Base-by-base conservation (phyloP, 257 asterid species). In the Nyctanthes arbortristis region DNA sequence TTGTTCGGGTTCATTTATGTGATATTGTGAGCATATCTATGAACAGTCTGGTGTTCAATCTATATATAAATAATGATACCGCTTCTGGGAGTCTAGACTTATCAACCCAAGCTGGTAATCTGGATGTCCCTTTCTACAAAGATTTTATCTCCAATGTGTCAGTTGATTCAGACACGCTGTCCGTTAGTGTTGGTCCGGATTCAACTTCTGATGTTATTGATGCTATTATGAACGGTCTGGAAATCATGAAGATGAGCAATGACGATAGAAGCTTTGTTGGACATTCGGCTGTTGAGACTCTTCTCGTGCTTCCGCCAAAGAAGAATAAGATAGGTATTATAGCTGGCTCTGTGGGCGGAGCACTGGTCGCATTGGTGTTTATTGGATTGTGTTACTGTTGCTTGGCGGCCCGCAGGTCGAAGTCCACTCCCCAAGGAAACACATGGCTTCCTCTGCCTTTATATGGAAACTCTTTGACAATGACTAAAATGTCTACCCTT, bases 231-330 rank as follows among this genome's bases (percentile, higher is more conserved):
- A 89, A 89, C 31, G 96, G 96, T 55, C 75, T 89, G 18, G 96
- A 89, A 67, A 74, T 89, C 77, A 81, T 83, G 91, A 89, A 85
- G 88, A 66, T 89, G 49, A 89, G 91, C 89, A 89, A 89, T 24
- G 85, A 74, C 1, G 93, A 80, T 8, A 73, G 79, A 75, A 89
- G 96, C 84, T 80, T 89, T 68, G 77, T 24, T 36, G 96, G 96
- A 28, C 63, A 55, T 73, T 68, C 80, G 35, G 58, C 92, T 16
- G 95, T 84, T 52, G 88, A 80, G 6, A 56, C 70, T 63, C 73
- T 88, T 34, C 79, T 86, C 7, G 77, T 72, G n/a, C 29, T 30
- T 65, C 71, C 84, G 45, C 83, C 76, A 67, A 75, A 71, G 29
- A 85, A 84, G 79, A 62, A 57, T 45, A 85, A 77, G 31, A 69